A percentile compares a stretch with the other conserved stretches of the same genome.
phyloP scores from a whole-genome alignment of 164 flowering plant genomes.

The Liquidambar formosana region DNA sequence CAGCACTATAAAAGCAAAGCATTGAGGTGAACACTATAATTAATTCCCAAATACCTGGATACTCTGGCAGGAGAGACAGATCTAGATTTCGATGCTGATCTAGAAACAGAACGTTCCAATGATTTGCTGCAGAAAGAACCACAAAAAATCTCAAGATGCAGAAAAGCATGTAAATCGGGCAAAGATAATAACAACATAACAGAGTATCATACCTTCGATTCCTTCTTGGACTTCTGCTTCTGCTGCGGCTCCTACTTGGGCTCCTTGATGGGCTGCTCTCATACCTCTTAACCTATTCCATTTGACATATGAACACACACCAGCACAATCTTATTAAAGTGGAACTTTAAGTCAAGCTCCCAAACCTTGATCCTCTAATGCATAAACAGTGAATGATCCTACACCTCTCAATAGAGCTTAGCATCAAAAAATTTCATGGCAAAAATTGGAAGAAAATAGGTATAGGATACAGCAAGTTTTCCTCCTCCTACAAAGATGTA shows the following conservation, averaged over 20 bases:
- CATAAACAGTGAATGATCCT: neutral
- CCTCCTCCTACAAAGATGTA: neutral
- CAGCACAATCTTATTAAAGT: neutral
- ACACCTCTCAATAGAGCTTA: neutral
- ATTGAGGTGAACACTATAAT: neutral
- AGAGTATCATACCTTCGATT: slow-evolving; percentile 30
- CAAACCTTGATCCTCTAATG: neutral
- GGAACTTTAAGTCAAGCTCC: neutral
- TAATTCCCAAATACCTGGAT: slow-evolving; percentile 36
- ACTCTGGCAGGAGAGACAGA: slow-evolving; percentile 64
- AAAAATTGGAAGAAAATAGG: neutral
- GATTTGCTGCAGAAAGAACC: slow-evolving; percentile 54
- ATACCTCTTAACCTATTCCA: slow-evolving; percentile 59
- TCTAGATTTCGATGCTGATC: slow-evolving; percentile 59
- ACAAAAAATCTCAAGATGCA: neutral
- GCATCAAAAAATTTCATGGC: neutral
- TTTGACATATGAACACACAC: neutral
- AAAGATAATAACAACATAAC: neutral
- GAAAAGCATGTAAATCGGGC: neutral
- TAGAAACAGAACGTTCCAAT: slow-evolving; percentile 47
- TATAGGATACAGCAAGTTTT: neutral
- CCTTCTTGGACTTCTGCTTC: slow-evolving; percentile 47
- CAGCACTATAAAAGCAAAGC: neutral
- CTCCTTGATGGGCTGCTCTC: slow-evolving; percentile 67
- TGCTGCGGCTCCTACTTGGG: slow-evolving; percentile 50